These are phyloP conservation scores for Lasiodiplodia hormozganensis DNA, from an alignment of 2,329 filamentous ascomycete genomes.

Conservation along the genomic window DNA sequence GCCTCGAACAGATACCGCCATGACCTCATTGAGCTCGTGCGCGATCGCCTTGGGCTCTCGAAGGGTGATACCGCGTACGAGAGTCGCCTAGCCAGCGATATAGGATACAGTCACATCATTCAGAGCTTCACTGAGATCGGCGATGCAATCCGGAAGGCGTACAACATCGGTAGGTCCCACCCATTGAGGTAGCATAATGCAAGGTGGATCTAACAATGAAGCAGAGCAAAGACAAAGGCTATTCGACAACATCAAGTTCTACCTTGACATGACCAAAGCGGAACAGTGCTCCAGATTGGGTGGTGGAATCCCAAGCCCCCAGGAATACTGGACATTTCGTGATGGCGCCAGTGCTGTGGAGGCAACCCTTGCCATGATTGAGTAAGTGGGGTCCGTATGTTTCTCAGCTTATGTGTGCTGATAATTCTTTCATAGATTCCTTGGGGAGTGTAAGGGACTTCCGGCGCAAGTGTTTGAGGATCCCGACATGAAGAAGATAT, in stretches of 20 bases:
- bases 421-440: neutral
- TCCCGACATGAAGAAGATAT: conserved; percentile 2
- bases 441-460: neutral
- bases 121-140: neutral
- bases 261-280: neutral
- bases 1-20: neutral
- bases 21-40: conserved; percentile 1
- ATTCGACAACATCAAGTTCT: neutral
- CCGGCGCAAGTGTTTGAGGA: conserved; percentile 1
- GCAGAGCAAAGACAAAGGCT: neutral
- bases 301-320: neutral
- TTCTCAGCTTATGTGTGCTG: neutral
- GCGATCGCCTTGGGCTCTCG: neutral
- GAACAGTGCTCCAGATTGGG: neutral
- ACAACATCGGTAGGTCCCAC: neutral
- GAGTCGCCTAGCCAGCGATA: neutral
- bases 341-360: conserved; percentile 4
- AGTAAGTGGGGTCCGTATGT: neutral
- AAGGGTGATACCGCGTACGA: neutral
- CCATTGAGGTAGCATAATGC: neutral
- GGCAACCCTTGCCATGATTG: neutral
- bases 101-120: neutral
- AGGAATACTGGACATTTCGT: conserved; percentile 6
- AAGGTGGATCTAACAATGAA: neutral
- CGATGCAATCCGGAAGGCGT: neutral